Percentiles rank a stretch among this genome's conserved stretches.
phyloP scores from a whole-genome alignment of 805 yeast species.

The Saturnispora serradocipensis region DNA sequence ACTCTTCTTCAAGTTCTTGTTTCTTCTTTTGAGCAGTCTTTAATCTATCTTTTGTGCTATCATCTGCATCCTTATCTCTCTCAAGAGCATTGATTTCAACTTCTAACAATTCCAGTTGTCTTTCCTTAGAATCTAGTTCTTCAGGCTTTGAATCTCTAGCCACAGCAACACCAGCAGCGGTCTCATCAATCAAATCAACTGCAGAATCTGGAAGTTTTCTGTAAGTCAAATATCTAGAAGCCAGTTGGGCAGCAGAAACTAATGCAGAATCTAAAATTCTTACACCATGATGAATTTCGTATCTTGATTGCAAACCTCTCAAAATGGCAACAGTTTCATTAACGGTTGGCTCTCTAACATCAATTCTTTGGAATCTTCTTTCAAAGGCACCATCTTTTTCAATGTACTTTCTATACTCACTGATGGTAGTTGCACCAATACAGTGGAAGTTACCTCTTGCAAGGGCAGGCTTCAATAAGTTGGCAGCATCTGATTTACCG shows the following conservation, averaged over 20 bases:
- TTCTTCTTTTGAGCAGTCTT: constrained; percentile 67
- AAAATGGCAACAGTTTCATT: constrained; percentile 92
- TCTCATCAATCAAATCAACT: constrained; percentile 89
- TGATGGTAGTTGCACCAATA: constrained; percentile 95
- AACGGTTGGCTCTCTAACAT: constrained; percentile 87
- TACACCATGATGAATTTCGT: constrained; percentile 96
- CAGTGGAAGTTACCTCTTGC: constrained; percentile 96
- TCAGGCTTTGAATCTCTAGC: constrained; percentile 98
- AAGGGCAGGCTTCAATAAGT: constrained; percentile 90
- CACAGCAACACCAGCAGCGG: constrained; percentile 96
- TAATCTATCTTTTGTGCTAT: constrained; percentile 78
- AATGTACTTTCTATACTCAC: constrained; percentile 85
- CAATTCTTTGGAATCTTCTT: constrained; percentile 95
- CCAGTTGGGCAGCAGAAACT: constrained; percentile 90
- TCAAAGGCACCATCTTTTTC: constrained; percentile 98
- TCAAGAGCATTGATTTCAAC: constrained; percentile 96
- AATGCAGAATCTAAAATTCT: constrained; percentile 90
- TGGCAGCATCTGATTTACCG: constrained; percentile 96
- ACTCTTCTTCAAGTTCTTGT: constrained; percentile 76
- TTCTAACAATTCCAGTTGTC: constrained; percentile 82
- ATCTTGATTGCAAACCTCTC: constrained; percentile 90
- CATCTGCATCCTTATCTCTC: constrained; percentile 83
- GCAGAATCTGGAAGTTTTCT: constrained; percentile 96
- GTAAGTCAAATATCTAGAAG: constrained; percentile 88
- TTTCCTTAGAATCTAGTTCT: constrained; percentile 86